Conservation (phyloP, 257 asterid genomes). For the Nicotiana tomentosiformis region DNA sequence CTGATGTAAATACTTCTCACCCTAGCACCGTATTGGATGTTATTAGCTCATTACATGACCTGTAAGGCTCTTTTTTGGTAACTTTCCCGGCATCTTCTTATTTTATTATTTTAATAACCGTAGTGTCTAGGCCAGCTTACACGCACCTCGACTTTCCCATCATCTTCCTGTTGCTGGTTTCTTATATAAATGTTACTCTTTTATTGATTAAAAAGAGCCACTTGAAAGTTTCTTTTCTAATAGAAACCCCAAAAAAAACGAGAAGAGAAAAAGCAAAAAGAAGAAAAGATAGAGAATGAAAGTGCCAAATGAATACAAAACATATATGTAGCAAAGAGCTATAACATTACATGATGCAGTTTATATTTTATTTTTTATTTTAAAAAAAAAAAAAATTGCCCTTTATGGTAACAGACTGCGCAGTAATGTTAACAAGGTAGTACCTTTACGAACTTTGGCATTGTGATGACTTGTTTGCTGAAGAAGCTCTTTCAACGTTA, state of each 20-base stretch:
- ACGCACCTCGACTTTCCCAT: too few relatives aligned
- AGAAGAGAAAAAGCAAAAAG: neutral
- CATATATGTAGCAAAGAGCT: neutral
- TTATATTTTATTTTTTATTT: neutral
- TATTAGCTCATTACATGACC: too few relatives aligned
- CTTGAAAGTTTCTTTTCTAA: neutral
- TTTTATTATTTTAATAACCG: too few relatives aligned
- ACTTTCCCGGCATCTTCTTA: too few relatives aligned
- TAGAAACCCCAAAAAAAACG: neutral
- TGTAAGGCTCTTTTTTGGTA: too few relatives aligned
- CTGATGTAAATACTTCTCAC: too few relatives aligned
- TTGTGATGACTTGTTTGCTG: slow-evolving; percentile 94
- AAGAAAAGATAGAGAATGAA: slow-evolving; percentile 5
- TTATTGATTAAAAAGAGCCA: neutral
- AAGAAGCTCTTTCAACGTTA: slow-evolving; percentile 92
- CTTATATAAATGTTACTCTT: too few relatives aligned
- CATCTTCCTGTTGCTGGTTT: too few relatives aligned
- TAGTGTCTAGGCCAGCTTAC: too few relatives aligned
- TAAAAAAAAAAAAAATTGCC: neutral
- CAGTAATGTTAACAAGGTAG: neutral
- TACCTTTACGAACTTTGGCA: slow-evolving; percentile 85
- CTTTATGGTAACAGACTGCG: neutral
- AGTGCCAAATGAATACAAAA: neutral
- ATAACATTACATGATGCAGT: neutral
- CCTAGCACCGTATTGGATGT: too few relatives aligned